phyloP scores from a whole-genome alignment of 177 flowering plant genomes.

The Tripterygium wilfordii region DNA sequence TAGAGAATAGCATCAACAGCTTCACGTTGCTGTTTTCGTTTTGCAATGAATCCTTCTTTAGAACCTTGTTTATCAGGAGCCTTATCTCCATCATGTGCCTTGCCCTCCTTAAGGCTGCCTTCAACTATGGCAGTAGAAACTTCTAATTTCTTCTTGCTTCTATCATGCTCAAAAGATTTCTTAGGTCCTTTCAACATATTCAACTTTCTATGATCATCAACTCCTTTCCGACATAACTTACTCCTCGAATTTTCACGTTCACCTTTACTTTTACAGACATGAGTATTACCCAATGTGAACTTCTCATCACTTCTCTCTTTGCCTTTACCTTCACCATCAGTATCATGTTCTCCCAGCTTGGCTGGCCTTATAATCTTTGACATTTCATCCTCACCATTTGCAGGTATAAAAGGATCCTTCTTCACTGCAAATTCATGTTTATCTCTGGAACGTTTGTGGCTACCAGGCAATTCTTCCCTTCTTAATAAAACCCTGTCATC shows the following conservation, averaged over 20 bases:
- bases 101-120: conserved; percentile 11
- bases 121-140: conserved; percentile 18
- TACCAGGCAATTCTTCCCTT: conserved; percentile 4
- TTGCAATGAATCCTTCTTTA: conserved; percentile 27
- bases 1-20: conserved; percentile 84
- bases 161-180: conserved; percentile 15
- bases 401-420: conserved; percentile 14
- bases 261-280: conserved; percentile 10
- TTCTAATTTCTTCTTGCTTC: conserved; percentile 11
- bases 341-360: conserved; percentile 5
- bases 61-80: conserved; percentile 16
- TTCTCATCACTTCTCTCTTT: conserved; percentile 16
- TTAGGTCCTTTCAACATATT: conserved; percentile 7
- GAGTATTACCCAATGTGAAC: conserved; percentile 2
- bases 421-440: conserved; percentile 1
- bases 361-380: conserved; percentile 14
- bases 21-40: conserved; percentile 78
- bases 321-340: conserved; percentile 8
- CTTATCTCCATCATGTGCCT: conserved; percentile 12
- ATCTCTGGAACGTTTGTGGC: conserved; percentile 7
- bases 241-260: conserved; percentile 11
- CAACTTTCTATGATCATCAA: conserved; percentile 8
- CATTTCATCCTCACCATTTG: conserved; percentile 4
- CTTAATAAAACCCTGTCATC: conserved; percentile 3
- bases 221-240: conserved; percentile 7